These are phyloP conservation scores for Prunus salicina DNA, from an alignment of 306 rosid genomes.

Conservation along the genomic window DNA sequence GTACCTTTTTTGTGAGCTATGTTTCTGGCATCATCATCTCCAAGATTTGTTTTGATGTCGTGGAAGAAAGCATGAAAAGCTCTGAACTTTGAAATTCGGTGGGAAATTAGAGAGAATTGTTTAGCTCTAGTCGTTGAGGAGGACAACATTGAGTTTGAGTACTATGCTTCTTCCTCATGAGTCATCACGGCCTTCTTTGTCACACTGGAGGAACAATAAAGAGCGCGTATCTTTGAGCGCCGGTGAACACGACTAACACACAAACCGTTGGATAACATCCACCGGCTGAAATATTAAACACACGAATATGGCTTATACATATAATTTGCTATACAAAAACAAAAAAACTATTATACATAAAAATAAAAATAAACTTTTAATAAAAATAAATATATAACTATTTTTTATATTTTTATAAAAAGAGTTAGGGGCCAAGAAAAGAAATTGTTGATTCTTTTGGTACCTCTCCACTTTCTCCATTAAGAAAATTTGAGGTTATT, in stretches of 20 bases:
- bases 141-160: background rate
- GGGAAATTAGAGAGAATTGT: background rate
- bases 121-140: background rate
- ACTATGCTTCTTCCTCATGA: background rate
- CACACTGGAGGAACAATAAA: background rate
- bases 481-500: too few relatives aligned
- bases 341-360: too few relatives aligned
- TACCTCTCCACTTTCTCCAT: too few relatives aligned
- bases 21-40: background rate
- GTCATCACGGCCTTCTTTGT: background rate
- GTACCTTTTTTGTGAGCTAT: background rate
- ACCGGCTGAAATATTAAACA: background rate
- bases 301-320: background rate
- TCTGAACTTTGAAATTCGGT: constrained; percentile 5
- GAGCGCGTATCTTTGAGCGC: background rate
- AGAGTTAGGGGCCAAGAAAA: too few relatives aligned
- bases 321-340: too few relatives aligned
- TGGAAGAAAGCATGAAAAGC: background rate
- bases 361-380: too few relatives aligned
- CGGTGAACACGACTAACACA: background rate
- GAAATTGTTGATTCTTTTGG: too few relatives aligned
- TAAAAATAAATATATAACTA: too few relatives aligned
- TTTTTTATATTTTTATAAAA: too few relatives aligned
- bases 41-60: background rate
- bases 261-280: background rate